Percentiles rank a stretch among this genome's conserved stretches.
phyloP scores from a whole-genome alignment of 768 basidiomycete genomes.

The Kwoniella bestiolae region DNA sequence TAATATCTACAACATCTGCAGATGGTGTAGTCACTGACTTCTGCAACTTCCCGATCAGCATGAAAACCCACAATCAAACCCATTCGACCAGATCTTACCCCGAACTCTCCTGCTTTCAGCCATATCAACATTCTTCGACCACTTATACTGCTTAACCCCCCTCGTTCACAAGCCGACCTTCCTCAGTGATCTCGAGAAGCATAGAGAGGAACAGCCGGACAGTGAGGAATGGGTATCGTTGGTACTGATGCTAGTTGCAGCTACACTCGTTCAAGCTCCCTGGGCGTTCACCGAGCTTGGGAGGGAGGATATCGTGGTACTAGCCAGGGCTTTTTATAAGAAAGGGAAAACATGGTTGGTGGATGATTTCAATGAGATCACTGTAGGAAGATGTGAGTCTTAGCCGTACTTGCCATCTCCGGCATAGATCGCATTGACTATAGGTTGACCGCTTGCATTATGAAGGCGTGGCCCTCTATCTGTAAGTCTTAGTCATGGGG shows the following conservation, averaged over 20 bases:
- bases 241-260: slow-evolving; percentile 87
- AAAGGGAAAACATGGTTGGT: slow-evolving; percentile 26
- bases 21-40: background rate
- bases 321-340: slow-evolving; percentile 79
- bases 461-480: background rate
- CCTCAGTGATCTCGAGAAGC: slow-evolving; percentile 78
- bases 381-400: slow-evolving; percentile 34
- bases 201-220: slow-evolving; percentile 69
- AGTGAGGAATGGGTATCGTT: slow-evolving; percentile 89
- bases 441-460: too few species aligned
- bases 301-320: slow-evolving; percentile 74
- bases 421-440: background rate
- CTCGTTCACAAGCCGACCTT: slow-evolving; percentile 89
- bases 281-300: slow-evolving; percentile 79
- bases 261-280: slow-evolving; percentile 85
- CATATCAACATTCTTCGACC: slow-evolving; percentile 87
- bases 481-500: background rate
- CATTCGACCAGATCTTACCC: slow-evolving; percentile 82
- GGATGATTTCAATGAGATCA: slow-evolving; percentile 27
- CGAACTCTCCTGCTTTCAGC: slow-evolving; percentile 79
- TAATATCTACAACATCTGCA: background rate
- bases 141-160: slow-evolving; percentile 86
- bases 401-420: background rate
- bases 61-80: slow-evolving; percentile 25
- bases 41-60: background rate